phyloP scores from a whole-genome alignment of 2,329 filamentous ascomycete genomes.

The Aspergillus jensenii region DNA sequence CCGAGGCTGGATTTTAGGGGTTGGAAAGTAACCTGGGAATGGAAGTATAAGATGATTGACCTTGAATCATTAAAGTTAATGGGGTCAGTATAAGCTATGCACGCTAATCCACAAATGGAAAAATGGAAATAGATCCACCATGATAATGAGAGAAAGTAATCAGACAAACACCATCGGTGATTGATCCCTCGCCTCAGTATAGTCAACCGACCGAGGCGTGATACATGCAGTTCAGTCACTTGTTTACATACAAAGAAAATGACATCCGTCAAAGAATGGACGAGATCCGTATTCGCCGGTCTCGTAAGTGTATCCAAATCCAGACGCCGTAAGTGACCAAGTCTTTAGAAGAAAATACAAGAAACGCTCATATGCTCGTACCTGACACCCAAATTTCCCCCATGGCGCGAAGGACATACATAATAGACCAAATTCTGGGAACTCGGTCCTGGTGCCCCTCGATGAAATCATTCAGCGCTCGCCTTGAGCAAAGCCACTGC shows the following conservation, averaged over 20 bases:
- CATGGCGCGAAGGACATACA: neutral
- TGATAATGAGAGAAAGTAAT: constrained; percentile 12
- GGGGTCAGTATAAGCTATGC: constrained; percentile 26
- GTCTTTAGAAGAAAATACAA: constrained; percentile 7
- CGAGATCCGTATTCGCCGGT: neutral
- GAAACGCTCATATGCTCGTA: constrained; percentile 19
- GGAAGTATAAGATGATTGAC: constrained; percentile 43
- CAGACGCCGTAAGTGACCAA: constrained; percentile 16
- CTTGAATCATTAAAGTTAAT: constrained; percentile 31
- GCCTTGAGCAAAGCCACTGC: constrained; percentile 32
- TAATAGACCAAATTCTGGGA: constrained; percentile 1
- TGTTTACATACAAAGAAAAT: constrained; percentile 6
- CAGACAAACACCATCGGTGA: neutral
- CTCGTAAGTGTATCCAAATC: constrained; percentile 12
- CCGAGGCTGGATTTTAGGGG: constrained; percentile 5
- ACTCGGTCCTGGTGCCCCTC: neutral
- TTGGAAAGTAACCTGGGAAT: constrained; percentile 38
- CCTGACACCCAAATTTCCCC: constrained; percentile 6
- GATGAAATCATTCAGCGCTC: constrained; percentile 15
- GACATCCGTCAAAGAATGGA: neutral
- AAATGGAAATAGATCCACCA: constrained; percentile 3
- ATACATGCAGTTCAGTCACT: neutral
- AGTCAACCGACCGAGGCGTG: neutral
- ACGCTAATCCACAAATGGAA: constrained; percentile 27
- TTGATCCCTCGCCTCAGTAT: neutral